Evolutionary conservation across 495 filamentous ascomycete genomes (phyloP).

Genomic region (Annulohypoxylon bovei): DNA sequence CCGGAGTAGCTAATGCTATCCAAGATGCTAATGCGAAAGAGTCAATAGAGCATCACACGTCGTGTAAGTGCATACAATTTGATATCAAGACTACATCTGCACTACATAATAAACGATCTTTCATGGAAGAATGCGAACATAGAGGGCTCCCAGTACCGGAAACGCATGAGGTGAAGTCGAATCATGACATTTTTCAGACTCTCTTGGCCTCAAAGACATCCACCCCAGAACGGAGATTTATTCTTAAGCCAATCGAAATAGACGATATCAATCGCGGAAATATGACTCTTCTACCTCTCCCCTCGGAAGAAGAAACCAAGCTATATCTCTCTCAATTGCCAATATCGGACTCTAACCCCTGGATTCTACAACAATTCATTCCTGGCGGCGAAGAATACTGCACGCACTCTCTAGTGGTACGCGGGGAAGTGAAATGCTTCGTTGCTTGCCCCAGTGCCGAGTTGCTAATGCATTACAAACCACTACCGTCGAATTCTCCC

Average conservation of each 20-base stretch:
- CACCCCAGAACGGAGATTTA: conserved; percentile 58
- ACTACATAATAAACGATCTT: conserved; percentile 68
- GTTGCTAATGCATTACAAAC: conserved; percentile 69
- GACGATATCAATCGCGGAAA: conserved; percentile 56
- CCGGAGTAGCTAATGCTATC: conserved; percentile 64
- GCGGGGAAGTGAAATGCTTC: conserved; percentile 69
- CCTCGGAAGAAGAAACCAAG: conserved; percentile 63
- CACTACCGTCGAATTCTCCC: conserved; percentile 61
- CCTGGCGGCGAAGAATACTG: conserved; percentile 69
- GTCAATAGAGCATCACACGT: conserved; percentile 64
- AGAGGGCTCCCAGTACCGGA: conserved; percentile 68
- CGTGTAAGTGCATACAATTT: conserved; percentile 69
- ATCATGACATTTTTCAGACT: conserved; percentile 63
- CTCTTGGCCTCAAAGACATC: conserved; percentile 52
- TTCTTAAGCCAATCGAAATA: conserved; percentile 68
- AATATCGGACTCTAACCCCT: conserved; percentile 66
- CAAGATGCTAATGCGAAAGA: conserved; percentile 74
- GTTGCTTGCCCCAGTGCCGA: conserved; percentile 67
- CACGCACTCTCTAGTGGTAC: conserved; percentile 72
- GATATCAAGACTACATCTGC: conserved; percentile 49
- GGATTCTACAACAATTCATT: conserved; percentile 75
- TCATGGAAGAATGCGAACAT: conserved; percentile 62
- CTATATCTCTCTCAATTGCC: conserved; percentile 62
- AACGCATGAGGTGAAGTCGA: conserved; percentile 64
- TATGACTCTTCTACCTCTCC: conserved; percentile 66